phyloP scores from a whole-genome alignment of 192 early-diverging fungal genomes.

The Umbelopsis ramanniana region DNA sequence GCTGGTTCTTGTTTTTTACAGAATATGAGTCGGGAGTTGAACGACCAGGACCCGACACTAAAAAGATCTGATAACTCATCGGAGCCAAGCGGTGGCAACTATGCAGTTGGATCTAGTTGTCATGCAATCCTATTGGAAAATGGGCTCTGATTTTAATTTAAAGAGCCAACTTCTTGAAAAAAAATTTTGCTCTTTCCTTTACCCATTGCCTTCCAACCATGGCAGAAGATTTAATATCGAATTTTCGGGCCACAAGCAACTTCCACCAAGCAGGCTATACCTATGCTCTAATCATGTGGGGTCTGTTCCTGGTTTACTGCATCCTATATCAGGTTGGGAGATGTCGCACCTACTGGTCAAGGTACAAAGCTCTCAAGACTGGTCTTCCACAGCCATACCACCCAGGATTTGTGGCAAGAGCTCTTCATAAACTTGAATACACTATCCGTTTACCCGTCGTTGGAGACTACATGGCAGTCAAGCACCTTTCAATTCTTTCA shows the following conservation, averaged over 20 bases:
- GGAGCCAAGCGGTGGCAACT: neutral
- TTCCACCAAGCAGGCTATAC: slow-evolving; percentile 30
- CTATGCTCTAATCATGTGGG: slow-evolving; percentile 37
- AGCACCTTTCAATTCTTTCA: slow-evolving; percentile 28
- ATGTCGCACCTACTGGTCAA: slow-evolving; percentile 18
- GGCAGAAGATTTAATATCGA: neutral
- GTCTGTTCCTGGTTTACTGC: slow-evolving; percentile 32
- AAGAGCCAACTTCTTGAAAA: neutral
- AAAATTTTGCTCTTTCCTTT: neutral
- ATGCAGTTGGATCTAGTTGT: slow-evolving; percentile 18
- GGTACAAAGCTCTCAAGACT: slow-evolving; percentile 13
- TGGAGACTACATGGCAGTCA: slow-evolving; percentile 27
- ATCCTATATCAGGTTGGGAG: slow-evolving; percentile 26
- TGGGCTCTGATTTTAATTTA: neutral
- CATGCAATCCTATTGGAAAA: slow-evolving; percentile 17
- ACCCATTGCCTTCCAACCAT: neutral
- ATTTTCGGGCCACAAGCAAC: slow-evolving; percentile 3
- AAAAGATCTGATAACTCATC: slow-evolving; percentile 19
- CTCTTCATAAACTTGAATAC: slow-evolving; percentile 6
- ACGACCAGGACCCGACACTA: neutral
- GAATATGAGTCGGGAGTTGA: neutral
- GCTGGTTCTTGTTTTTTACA: too few relatives aligned
- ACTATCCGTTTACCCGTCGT: neutral
- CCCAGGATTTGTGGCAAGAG: neutral
- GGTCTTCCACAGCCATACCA: neutral